Evolutionary conservation across 2,329 filamentous ascomycete species (phyloP).

Genomic region (Phialemonium atrogriseum): DNA sequence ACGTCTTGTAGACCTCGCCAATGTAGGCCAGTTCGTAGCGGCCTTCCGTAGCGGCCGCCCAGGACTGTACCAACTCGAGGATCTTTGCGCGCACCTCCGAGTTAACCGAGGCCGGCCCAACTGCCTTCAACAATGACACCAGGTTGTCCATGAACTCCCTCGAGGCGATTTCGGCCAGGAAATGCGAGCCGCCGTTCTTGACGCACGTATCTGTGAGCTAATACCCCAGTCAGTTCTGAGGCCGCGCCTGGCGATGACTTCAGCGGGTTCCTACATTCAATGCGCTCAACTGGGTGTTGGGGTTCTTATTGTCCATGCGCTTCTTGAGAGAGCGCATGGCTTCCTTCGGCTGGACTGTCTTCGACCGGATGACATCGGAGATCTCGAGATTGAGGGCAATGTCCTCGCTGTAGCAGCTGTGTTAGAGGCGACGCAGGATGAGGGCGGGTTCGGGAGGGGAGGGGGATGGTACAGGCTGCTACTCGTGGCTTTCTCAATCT

Average conservation of each 20-base stretch:
- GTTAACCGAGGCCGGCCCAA: slow-evolving; percentile 67
- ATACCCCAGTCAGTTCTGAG: slow-evolving; percentile 7
- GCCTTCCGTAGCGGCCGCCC: slow-evolving; percentile 83
- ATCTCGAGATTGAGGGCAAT: slow-evolving; percentile 97
- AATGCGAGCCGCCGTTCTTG: slow-evolving; percentile 95
- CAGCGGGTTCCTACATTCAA: slow-evolving; percentile 82
- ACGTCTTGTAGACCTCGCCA: slow-evolving; percentile 71
- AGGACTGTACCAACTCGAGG: slow-evolving; percentile 84
- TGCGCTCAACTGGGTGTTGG: slow-evolving; percentile 92
- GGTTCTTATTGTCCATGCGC: slow-evolving; percentile 94
- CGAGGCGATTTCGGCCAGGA: slow-evolving; percentile 89
- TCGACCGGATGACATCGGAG: slow-evolving; percentile 93
- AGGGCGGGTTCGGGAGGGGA: not conserved
- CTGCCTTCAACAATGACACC: slow-evolving; percentile 77
- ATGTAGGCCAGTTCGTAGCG: slow-evolving; percentile 80
- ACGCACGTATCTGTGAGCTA: slow-evolving; percentile 95
- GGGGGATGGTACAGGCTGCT: slow-evolving; percentile 68
- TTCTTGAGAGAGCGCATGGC: slow-evolving; percentile 95
- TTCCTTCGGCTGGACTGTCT: slow-evolving; percentile 94
- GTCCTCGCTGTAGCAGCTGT: slow-evolving; percentile 59
- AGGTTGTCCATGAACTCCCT: slow-evolving; percentile 98
- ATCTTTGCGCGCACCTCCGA: slow-evolving; percentile 83
- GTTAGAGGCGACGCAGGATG: too few relatives aligned
- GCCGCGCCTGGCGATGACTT: slow-evolving; percentile 10
- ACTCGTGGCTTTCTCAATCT: slow-evolving; percentile 89